Percentiles rank a stretch among this genome's conserved stretches.
Conservation (phyloP, 2,329 filamentous ascomycete species). For the Catunica adiposa region DNA sequence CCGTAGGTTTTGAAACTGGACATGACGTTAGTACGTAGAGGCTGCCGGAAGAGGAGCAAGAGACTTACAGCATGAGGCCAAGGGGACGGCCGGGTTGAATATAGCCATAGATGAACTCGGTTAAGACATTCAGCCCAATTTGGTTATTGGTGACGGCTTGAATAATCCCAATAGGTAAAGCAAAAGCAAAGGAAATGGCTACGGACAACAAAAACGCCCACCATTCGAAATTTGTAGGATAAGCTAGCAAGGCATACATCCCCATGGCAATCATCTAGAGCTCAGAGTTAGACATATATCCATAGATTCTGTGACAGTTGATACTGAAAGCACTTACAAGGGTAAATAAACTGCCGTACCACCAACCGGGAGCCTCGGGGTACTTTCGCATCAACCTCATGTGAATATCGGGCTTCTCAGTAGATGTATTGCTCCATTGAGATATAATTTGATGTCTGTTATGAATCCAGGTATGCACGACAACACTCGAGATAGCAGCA, state of each 20-base stretch:
- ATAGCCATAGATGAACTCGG: constrained; percentile 59
- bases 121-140: constrained; percentile 58
- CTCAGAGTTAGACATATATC: constrained; percentile 9
- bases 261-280: constrained; percentile 36
- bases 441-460: constrained; percentile 50
- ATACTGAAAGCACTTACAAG: constrained; percentile 27
- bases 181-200: constrained; percentile 44
- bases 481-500: constrained; percentile 49
- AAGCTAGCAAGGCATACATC: constrained; percentile 39
- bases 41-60: constrained; percentile 8
- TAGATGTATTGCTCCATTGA: constrained; percentile 42
- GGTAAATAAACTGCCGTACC: constrained; percentile 42
- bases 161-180: constrained; percentile 52
- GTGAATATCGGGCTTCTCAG: constrained; percentile 45
- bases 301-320: constrained; percentile 10
- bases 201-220: constrained; percentile 57
- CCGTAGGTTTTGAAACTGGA: constrained; percentile 45
- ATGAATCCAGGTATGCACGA: constrained; percentile 52
- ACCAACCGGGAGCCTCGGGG: constrained; percentile 45
- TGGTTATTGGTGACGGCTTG: constrained; percentile 54
- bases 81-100: constrained; percentile 57
- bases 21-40: not conserved
- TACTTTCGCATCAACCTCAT: constrained; percentile 49
- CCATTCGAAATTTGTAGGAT: constrained; percentile 52
- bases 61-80: constrained; percentile 50